Evolutionary conservation across 306 rosid species (phyloP).

Genomic region (Trichosanthes cucumerina): DNA sequence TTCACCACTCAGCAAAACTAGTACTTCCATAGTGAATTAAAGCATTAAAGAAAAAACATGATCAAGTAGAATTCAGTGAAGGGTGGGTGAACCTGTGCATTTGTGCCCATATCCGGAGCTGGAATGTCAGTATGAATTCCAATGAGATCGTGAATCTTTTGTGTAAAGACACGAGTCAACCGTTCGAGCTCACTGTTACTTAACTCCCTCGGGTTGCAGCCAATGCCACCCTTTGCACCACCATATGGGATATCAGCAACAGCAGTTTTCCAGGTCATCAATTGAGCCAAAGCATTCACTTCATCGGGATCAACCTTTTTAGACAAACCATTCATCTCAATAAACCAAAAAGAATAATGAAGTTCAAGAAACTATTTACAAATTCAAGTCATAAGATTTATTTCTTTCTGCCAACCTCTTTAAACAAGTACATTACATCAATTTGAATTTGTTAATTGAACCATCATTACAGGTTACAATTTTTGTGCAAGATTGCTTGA

Average conservation of each 20-base stretch:
- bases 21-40: not conserved
- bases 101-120: conserved; percentile 65
- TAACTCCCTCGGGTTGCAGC: conserved; percentile 43
- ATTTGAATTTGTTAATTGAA: not conserved
- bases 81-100: conserved; percentile 33
- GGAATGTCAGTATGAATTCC: conserved; percentile 58
- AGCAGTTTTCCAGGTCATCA: conserved; percentile 69
- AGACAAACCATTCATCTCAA: conserved; percentile 6
- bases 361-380: not conserved
- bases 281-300: conserved; percentile 58
- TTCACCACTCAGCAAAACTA: not conserved
- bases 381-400: not conserved
- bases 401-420: not conserved
- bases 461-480: not conserved
- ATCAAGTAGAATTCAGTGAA: not conserved
- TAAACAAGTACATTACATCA: not conserved
- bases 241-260: conserved; percentile 60
- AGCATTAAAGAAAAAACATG: not conserved
- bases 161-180: conserved; percentile 54
- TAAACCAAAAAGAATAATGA: not conserved
- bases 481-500: not conserved
- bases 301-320: conserved; percentile 59
- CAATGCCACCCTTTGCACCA: conserved; percentile 67
- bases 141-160: conserved; percentile 52
- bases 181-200: conserved; percentile 49